Evolutionary conservation across 1,284 basidiomycete genomes (phyloP), one percentile per base, ranked within the genome.

Genomic region (Kwoniella shivajii): DNA sequence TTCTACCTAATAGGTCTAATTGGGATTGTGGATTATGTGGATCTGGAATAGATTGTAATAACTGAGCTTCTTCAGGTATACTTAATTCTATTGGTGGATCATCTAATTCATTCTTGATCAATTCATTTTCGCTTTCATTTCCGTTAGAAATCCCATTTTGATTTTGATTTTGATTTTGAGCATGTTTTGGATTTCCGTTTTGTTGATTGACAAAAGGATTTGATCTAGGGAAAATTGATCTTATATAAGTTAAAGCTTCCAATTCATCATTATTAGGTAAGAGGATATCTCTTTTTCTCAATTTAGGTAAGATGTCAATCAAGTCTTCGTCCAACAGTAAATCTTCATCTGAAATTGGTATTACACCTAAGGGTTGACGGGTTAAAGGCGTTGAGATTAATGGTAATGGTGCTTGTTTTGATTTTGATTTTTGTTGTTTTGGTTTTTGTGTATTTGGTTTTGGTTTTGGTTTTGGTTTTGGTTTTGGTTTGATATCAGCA

Each of bases 91-190:
- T 48, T 7, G 44, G 64, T 59, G 54, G 66, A 13, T 48, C 63
- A 58, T 73, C 71, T 24, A 69, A 63, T 43, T 57, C 47, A 51
- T 67, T n/a, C n/a, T n/a, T n/a, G n/a, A n/a, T n/a, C n/a, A n/a
- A n/a, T n/a, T n/a, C n/a, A n/a, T n/a, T 43, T 22, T 24, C 29
- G 37, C 22, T 55, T 24, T 29, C 20, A n/a, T 3, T 16, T 3
- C 31, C 34, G 31, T 24, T 36, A n/a, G n/a, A n/a, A n/a, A 22
- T 50, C 27, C 16, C 9, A 26, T n/a, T 39, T 39, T 6, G 34
- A 14, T 18, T 33, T 47, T 4, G 47, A 49, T 27, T 49, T 49
- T 6, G 34, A n/a, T n/a, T n/a, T n/a, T n/a, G n/a, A n/a, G n/a
- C n/a, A n/a, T n/a, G n/a, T n/a, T n/a, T n/a, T n/a, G n/a, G n/a